These are phyloP conservation scores for Trichopus zeylanicus DNA, from an alignment of 116 monocot species.

Conservation along the genomic window DNA sequence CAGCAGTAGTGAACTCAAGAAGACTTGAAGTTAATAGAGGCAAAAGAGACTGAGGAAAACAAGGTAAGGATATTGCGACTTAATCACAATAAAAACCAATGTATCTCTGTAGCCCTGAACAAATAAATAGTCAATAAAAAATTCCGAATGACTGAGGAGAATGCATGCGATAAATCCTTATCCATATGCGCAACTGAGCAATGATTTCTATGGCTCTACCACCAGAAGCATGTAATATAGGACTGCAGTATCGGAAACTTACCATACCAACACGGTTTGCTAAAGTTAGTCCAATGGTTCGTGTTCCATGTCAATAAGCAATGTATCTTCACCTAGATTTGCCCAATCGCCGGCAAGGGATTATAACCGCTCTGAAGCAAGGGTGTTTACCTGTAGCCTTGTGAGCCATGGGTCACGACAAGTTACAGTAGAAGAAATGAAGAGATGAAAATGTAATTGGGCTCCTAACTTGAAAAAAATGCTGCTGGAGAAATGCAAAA, in stretches of 20 bases:
- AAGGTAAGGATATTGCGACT: no score
- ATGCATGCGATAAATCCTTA: no score
- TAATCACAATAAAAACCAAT: no score
- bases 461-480: conserved; percentile 85
- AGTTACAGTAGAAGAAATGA: background rate
- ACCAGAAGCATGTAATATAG: background rate
- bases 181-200: no score
- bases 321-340: conserved; percentile 54
- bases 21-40: no score
- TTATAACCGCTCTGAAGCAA: conserved; percentile 86
- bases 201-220: no score
- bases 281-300: conserved; percentile 90
- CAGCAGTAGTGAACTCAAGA: no score
- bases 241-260: conserved; percentile 5
- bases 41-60: no score
- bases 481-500: conserved; percentile 92
- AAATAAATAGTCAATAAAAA: no score
- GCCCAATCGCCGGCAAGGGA: conserved; percentile 93
- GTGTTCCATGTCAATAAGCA: conserved; percentile 92
- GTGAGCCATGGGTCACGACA: conserved; percentile 8
- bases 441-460: conserved; percentile 10
- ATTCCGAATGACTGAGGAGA: no score
- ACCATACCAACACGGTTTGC: conserved; percentile 95
- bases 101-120: no score
- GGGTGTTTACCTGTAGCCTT: conserved; percentile 81